Percentiles rank a stretch among this genome's conserved stretches.
phyloP scores from a whole-genome alignment of 2,329 filamentous ascomycete genomes.

The Didymella keratinophila region DNA sequence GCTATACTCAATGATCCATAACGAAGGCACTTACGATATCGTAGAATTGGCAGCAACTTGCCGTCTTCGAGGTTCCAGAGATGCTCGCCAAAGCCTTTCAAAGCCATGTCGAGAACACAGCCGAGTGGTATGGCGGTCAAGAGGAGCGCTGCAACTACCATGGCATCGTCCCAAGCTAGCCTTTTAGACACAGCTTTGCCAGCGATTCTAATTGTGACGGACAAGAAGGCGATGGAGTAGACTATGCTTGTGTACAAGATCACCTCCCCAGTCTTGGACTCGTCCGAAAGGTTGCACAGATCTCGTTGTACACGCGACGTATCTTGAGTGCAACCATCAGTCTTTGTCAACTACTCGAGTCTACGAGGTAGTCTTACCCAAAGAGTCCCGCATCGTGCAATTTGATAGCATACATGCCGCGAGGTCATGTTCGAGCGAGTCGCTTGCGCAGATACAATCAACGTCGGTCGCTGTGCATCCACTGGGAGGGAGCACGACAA shows the following conservation, averaged over 20 bases:
- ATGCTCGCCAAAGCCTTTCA: constrained; percentile 35
- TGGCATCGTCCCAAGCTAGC: constrained; percentile 24
- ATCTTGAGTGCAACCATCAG: constrained; percentile 1
- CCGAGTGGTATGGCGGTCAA: constrained; percentile 20
- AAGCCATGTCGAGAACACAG: constrained; percentile 30
- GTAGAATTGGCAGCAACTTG: constrained; percentile 26
- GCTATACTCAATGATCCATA: neutral
- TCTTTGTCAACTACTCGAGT: neutral
- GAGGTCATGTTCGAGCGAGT: constrained; percentile 17
- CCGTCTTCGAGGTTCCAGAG: constrained; percentile 33
- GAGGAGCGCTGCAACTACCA: constrained; percentile 21
- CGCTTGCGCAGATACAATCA: constrained; percentile 28
- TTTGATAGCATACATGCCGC: constrained; percentile 36
- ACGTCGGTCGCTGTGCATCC: constrained; percentile 27
- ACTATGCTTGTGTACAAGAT: constrained; percentile 27
- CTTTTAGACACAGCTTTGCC: constrained; percentile 25
- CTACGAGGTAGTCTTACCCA: constrained; percentile 11
- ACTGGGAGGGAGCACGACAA: constrained; percentile 21
- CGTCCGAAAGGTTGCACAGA: constrained; percentile 31
- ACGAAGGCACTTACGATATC: constrained; percentile 16
- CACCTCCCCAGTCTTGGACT: constrained; percentile 25
- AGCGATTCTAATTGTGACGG: constrained; percentile 20
- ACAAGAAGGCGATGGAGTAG: constrained; percentile 25
- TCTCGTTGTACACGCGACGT: constrained; percentile 30
- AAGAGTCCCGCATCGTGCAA: constrained; percentile 38